A percentile compares a stretch with the other conserved stretches of the same genome.
Conservation (phyloP, 495 filamentous ascomycete genomes). For the Penicillium fimorum region DNA sequence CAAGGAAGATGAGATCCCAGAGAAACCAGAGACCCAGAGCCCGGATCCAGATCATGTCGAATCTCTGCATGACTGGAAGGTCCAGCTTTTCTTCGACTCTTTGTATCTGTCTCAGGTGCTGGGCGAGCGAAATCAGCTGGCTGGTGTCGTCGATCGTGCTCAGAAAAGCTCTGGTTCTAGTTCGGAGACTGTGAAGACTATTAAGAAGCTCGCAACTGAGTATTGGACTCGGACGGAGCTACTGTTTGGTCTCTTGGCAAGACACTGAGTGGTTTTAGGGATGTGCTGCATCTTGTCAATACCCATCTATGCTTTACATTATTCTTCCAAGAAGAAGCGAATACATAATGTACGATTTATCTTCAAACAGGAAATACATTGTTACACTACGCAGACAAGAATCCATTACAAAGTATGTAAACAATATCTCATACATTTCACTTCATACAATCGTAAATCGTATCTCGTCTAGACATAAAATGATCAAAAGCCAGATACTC, state of each 20-base stretch:
- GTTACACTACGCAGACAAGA: not conserved
- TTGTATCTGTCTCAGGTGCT: constrained; percentile 59
- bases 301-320: not conserved
- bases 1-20: not conserved
- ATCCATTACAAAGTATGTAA: not conserved
- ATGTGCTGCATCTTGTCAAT: not conserved
- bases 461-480: not conserved
- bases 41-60: constrained; percentile 8
- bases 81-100: constrained; percentile 79
- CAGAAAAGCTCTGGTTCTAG: constrained; percentile 47
- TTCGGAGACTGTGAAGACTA: constrained; percentile 41
- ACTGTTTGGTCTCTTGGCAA: constrained; percentile 61
- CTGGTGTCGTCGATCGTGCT: constrained; percentile 45
- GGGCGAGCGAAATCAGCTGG: constrained; percentile 39
- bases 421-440: constrained; percentile 2
- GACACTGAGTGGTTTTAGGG: constrained; percentile 10
- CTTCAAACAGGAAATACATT: not conserved
- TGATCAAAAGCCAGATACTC: not conserved
- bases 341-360: not conserved
- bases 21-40: not conserved
- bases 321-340: not conserved
- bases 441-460: constrained; percentile 3
- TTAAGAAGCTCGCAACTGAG: constrained; percentile 60
- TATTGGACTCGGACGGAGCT: constrained; percentile 80
- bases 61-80: constrained; percentile 51